A percentile compares a stretch with the other conserved stretches of the same genome.
Evolutionary conservation across 495 filamentous ascomycete species (phyloP).

Genomic region (Bacidia gigantensis): DNA sequence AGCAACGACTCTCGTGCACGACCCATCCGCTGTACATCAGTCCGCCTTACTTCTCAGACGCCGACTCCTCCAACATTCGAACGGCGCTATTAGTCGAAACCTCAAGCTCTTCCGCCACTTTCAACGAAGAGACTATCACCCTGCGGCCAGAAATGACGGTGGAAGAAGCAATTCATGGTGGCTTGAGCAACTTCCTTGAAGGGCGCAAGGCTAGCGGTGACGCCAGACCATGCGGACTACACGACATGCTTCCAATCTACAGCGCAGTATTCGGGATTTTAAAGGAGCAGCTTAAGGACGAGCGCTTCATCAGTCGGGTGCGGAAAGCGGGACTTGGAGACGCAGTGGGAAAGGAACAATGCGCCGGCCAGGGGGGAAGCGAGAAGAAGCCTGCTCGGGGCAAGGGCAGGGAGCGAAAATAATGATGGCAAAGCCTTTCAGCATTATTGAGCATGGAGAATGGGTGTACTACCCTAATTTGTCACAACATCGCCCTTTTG

Average conservation of each 20-base stretch:
- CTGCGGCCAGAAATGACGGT: constrained; percentile 9
- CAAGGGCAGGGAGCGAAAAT: no score
- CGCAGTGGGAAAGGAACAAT: background rate
- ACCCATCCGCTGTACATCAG: constrained; percentile 23
- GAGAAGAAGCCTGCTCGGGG: no score
- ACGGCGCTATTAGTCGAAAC: constrained; percentile 10
- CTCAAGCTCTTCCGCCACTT: background rate
- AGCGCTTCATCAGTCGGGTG: constrained; percentile 9
- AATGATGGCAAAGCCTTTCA: no score
- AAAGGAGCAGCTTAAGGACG: constrained; percentile 6
- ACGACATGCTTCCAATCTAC: constrained; percentile 13
- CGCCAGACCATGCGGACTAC: constrained; percentile 17
- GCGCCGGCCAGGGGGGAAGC: no score
- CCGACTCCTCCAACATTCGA: constrained; percentile 17
- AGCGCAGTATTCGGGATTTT: constrained; percentile 3
- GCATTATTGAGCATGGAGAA: no score
- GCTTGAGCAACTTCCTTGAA: constrained; percentile 19
- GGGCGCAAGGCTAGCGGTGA: constrained; percentile 23
- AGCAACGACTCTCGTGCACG: constrained; percentile 17
- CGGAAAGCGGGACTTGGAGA: constrained; percentile 7
- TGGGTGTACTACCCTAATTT: no score
- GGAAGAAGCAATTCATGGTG: constrained; percentile 17
- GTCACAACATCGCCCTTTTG: no score
- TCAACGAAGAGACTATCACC: constrained; percentile 6
- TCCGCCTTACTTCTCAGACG: constrained; percentile 19